Conservation (phyloP, 2,329 filamentous ascomycete genomes). For the Hypoxylon sp. region DNA sequence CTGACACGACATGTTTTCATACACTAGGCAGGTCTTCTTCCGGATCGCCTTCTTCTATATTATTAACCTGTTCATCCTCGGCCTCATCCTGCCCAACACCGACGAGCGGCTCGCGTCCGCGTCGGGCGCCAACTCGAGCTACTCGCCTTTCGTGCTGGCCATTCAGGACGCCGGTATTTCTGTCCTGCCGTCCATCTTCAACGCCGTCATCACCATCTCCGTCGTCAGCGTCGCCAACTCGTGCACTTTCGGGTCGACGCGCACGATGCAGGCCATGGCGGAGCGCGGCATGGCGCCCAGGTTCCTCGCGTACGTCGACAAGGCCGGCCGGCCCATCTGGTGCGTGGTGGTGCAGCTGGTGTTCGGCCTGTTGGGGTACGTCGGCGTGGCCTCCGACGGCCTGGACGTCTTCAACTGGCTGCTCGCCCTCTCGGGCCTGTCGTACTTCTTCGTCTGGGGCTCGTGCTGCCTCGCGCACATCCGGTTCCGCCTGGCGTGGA, state of each 20-base stretch:
- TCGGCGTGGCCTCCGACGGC: constrained; percentile 60
- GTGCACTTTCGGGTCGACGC: constrained; percentile 62
- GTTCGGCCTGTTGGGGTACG: constrained; percentile 71
- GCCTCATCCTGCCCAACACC: constrained; percentile 60
- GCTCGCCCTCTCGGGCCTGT: constrained; percentile 77
- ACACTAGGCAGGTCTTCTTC: constrained; percentile 68
- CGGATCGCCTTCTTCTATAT: constrained; percentile 66
- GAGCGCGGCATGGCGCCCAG: constrained; percentile 64
- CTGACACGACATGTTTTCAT: too few species aligned
- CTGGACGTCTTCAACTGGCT: constrained; percentile 71
- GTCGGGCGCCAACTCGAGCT: constrained; percentile 57
- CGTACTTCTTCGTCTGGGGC: constrained; percentile 81
- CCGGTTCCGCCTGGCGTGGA: constrained; percentile 73
- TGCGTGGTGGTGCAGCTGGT: constrained; percentile 64
- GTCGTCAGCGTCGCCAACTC: constrained; percentile 66
- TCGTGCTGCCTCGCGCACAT: constrained; percentile 74
- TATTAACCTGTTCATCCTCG: constrained; percentile 63
- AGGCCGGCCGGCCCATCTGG: constrained; percentile 68
- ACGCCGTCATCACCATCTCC: constrained; percentile 64
- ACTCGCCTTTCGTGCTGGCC: constrained; percentile 64
- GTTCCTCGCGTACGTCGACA: constrained; percentile 71
- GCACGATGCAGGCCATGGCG: constrained; percentile 64
- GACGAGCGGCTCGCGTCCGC: constrained; percentile 56
- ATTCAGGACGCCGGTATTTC: constrained; percentile 63
- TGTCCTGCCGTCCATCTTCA: constrained; percentile 64